Base-by-base conservation (phyloP, 768 basidiomycete genomes). In the Hericium alpestre region DNA sequence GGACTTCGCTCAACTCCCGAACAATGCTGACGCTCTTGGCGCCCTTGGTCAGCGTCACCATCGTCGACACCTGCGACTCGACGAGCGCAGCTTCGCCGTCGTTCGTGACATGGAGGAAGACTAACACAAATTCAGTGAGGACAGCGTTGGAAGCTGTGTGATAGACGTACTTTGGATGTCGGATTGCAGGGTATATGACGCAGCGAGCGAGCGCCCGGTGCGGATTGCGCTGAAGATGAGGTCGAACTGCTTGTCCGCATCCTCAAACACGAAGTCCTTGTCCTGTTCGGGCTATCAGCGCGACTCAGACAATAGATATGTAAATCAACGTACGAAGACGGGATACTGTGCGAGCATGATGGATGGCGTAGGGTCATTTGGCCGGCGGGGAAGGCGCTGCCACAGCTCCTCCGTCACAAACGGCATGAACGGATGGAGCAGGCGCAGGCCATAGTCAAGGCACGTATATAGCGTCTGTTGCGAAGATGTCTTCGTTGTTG, bases 341-440 rank as follows among this genome's bases (percentile, higher is more conserved):
- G 96, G 96, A 79, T 83, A 98, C 32, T 79, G 72, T 0, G 93
- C 79, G 18, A 98, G 71, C 90, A 94, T 94, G 69, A 99, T 93
- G 0, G 92, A 92, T 7, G 84, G 82, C 10, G 87, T 90, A 9
- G 77, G 62, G 67, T 97, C 93, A 41, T 85, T 86, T 1, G 86
- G 82, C 58, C 93, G 76, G 16, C 94, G 78, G 0, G 94, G 93
- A 2, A 99, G 76, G 27, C 96, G 83, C 69, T 99, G 96, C 96
- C 96, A 99, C 11, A 99, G 74, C 70, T 98, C 96, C 72, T 99
- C 96, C 4, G 96, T 97, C 37, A 99, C 90, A 70, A 89, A 99
- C 1, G 96, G 96, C 96, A 98, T 99, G 75, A 98, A 93, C 0
- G 96, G 96, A 70, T 98, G 96, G 1, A 98, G 76, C 2, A 99